Conservation (phyloP, 371 early-diverging fungal species). For the Actinomucor elegans region DNA sequence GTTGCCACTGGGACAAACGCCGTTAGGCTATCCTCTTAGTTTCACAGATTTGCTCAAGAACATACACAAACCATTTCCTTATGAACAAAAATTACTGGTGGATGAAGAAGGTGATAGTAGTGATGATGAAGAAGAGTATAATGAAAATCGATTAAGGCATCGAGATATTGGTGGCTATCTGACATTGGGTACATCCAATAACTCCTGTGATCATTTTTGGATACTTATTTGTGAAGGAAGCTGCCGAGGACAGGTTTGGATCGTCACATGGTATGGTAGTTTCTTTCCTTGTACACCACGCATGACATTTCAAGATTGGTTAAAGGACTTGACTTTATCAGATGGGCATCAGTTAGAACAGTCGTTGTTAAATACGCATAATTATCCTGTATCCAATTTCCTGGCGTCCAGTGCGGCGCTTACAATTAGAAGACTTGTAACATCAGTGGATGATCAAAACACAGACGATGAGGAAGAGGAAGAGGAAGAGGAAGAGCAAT, state of each 20-base stretch:
- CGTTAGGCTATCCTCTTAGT: neutral
- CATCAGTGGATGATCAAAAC: neutral
- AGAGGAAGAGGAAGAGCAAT: neutral
- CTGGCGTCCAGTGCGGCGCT: too few species aligned
- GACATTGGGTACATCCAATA: constrained; percentile 5
- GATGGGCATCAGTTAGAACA: neutral
- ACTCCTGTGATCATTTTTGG: constrained; percentile 10
- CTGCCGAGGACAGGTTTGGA: constrained; percentile 16
- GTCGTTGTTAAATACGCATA: neutral
- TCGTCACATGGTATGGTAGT: constrained; percentile 1
- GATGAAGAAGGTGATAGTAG: neutral
- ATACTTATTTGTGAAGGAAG: constrained; percentile 15
- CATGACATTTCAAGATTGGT: constrained; percentile 12
- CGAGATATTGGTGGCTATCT: constrained; percentile 6
- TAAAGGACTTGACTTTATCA: neutral
- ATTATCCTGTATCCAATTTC: neutral
- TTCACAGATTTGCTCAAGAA: neutral
- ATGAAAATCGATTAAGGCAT: neutral
- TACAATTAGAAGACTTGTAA: too few species aligned
- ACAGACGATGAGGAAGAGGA: neutral
- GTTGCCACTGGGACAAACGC: constrained; percentile 1
- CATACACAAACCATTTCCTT: constrained; percentile 5
- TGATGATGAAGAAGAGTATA: neutral
- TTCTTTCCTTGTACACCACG: constrained; percentile 15
- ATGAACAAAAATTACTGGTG: neutral